Evolutionary conservation across 2,329 filamentous ascomycete species (phyloP), one percentile per base, ranked within the genome.

Genomic region (Aureobasidium musti): DNA sequence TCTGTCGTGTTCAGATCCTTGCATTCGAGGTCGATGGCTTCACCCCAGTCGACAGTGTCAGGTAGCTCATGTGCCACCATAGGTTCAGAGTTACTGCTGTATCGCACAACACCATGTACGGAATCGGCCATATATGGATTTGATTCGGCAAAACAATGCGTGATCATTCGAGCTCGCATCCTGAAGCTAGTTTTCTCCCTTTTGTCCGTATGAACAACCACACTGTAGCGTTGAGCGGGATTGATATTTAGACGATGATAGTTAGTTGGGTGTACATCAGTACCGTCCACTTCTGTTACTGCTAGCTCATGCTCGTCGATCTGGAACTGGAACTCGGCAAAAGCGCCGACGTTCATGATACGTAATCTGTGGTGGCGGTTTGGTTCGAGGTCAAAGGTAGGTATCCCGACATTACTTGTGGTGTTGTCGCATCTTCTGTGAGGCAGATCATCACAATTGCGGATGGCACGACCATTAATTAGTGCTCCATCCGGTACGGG

Each of bases 151-250:
- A 88, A 88, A 72, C 86, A 88, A 67, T 84, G 81, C 7, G 80
- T 84, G 33, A 86, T 77, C 84, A 88, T 87, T 53, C 82, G 81
- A 0, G 87, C 86, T 26, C 88, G 81, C 69, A 81, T 72, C 77
- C 79, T 81, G 70, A 79, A 81, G 2, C 71, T 53, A 3, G 69
- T 71, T 11, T 71, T 68, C 19, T 71, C 71, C 0, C 69, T 71
- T 0, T 71, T 60, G 63, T 85, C 84, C 3, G 88, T 81, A 10
- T 82, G 81, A 0, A 91, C 67, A 0, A 91, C 73, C 19, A 88
- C 80, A 71, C 88, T 90, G 72, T 91, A 91, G 23, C 89, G 83
- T 72, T 91, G 89, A 0, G 87, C 89, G 0, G 89, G 87, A 35
- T 84, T 82, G 68, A 91, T 84, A 68, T 87, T 85, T 41, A 91